Evolutionary conservation across 208 protist species (phyloP).

Genomic region (Entamoeba histolytica): DNA sequence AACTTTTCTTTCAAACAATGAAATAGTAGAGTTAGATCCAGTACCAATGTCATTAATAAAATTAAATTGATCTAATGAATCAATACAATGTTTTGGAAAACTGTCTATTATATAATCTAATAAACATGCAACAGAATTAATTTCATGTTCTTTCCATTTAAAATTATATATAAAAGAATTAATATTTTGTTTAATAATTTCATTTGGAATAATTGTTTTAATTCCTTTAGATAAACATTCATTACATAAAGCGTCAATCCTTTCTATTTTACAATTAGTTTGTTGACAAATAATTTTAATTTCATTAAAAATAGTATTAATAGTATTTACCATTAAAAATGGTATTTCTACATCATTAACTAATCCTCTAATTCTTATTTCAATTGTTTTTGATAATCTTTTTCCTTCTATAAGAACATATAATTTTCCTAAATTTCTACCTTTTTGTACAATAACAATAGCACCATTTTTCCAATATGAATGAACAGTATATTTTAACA

Average conservation of each 20-base stretch:
- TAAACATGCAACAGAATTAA: neutral
- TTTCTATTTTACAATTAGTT: neutral
- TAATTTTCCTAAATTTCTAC: neutral
- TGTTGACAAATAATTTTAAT: neutral
- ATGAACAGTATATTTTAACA: neutral
- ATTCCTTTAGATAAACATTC: neutral
- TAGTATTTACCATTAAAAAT: neutral
- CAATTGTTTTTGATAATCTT: neutral
- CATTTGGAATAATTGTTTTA: neutral
- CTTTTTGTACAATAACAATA: neutral
- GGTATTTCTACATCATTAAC: neutral
- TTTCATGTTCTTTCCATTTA: neutral
- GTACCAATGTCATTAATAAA: neutral
- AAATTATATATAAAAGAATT: neutral
- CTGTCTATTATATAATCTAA: neutral
- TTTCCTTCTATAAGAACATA: neutral
- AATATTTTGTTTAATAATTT: neutral
- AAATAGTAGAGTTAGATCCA: neutral
- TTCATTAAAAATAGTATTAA: neutral
- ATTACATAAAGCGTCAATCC: neutral
- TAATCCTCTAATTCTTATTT: neutral
- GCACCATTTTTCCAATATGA: neutral
- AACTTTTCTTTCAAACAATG: neutral
- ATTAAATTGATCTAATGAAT: neutral
- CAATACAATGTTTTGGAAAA: neutral